Percentiles rank a stretch among this genome's conserved stretches.
These are phyloP conservation scores for Mortierella sp. DNA, from an alignment of 371 early-diverging fungal genomes.

Conservation along the genomic window DNA sequence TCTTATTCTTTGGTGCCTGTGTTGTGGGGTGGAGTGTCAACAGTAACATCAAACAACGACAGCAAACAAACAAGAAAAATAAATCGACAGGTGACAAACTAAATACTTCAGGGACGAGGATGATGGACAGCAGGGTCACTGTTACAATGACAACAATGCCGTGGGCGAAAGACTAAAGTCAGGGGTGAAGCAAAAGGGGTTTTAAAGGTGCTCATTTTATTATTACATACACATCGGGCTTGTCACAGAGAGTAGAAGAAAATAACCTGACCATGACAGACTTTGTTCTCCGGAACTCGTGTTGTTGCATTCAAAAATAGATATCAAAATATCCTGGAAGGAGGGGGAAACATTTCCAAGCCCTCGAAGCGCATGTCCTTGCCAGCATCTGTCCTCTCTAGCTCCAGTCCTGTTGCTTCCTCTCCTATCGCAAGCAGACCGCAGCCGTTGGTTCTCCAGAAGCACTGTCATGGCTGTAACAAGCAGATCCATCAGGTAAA, in stretches of 20 bases:
- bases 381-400: constrained; percentile 30
- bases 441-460: constrained; percentile 47
- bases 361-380: constrained; percentile 54
- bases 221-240: background rate
- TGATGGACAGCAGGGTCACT: background rate
- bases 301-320: constrained; percentile 22
- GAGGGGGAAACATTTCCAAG: constrained; percentile 37
- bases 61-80: background rate
- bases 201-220: background rate
- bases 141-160: background rate
- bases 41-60: background rate
- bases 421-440: constrained; percentile 15
- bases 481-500: constrained; percentile 42
- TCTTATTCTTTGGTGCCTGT: background rate
- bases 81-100: constrained; percentile 3
- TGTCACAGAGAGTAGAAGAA: background rate
- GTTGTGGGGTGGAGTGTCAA: background rate
- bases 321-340: constrained; percentile 57
- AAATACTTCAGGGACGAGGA: background rate
- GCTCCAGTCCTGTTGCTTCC: background rate
- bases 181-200: background rate
- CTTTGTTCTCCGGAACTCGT: constrained; percentile 4
- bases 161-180: background rate
- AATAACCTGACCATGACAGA: background rate
- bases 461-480: constrained; percentile 57